Conservation (phyloP, 495 filamentous ascomycete genomes). For the Talaromyces trachyspermus region DNA sequence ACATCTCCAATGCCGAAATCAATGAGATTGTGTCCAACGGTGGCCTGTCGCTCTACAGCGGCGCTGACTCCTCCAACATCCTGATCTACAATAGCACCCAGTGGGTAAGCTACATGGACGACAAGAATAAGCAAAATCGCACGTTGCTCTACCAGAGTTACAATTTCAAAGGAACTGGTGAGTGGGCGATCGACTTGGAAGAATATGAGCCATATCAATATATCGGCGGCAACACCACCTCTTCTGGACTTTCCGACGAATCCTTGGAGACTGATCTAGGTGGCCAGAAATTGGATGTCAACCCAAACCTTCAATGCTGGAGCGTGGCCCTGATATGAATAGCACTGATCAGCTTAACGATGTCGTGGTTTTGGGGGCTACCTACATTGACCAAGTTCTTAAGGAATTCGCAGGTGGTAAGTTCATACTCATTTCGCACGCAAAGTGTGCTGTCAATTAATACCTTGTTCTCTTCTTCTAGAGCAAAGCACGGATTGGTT, state of each 20-base stretch:
- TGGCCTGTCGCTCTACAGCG: not conserved
- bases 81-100: constrained; percentile 34
- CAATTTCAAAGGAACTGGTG: constrained; percentile 26
- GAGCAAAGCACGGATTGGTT: not conserved
- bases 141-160: constrained; percentile 14
- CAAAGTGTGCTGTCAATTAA: not conserved
- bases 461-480: not conserved
- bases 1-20: constrained; percentile 16
- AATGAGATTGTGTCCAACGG: too few species aligned
- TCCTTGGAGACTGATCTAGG: not conserved
- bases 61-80: constrained; percentile 23
- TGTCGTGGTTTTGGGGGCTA: not conserved
- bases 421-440: not conserved
- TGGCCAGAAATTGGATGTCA: not conserved
- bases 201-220: not conserved
- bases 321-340: not conserved
- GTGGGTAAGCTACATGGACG: constrained; percentile 37
- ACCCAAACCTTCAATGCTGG: not conserved
- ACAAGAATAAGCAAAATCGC: constrained; percentile 16
- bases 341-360: not conserved
- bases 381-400: not conserved
- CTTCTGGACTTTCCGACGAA: not conserved
- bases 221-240: not conserved
- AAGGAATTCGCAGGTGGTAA: not conserved
- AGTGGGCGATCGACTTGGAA: constrained; percentile 37